Base-by-base conservation (phyloP, 495 filamentous ascomycete species). In the Evernia prunastri region DNA sequence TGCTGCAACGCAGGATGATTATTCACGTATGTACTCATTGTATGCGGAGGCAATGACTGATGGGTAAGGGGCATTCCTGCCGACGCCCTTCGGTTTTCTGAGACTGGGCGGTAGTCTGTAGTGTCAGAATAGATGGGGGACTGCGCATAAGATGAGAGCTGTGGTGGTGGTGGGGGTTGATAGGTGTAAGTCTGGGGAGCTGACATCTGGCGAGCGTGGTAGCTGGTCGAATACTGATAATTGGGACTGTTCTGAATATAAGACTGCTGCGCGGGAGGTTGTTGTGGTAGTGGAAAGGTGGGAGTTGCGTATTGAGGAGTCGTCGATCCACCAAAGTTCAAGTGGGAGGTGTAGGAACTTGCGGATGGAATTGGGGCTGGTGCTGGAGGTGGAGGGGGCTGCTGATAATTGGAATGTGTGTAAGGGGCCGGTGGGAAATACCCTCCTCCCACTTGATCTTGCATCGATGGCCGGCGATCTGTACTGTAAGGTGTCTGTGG, bases 171-270 rank as follows among this genome's bases (percentile, higher is more conserved):
- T 43, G 62, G 51, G 11, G 51, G 62, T 2, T 61, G 65, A 36
- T 71, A 71, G n/a, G 18, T 57, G 36, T 64, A 67, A 40, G 25
- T 58, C 18, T 59, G 56, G n/a, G 67, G 63, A 33, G 47, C 58
- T 11, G 69, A 69, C 54, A 69, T 51, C 59, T 67, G 62, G 29
- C 69, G 67, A 12, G 63, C 25, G 31, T 69, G 68, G n/a, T 59
- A 37, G n/a, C 27, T 61, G 15, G 64, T 33, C 15, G 47, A 42
- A 51, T 66, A 69, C 3, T 63, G 58, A 54, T 61, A 69, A 53
- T 51, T 61, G 36, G 60, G 42, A 43, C 59, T 68, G 29, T 29
- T 60, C 33, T 64, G 64, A 5, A 65, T 40, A 36, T 71, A 71
- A 15, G 58, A n/a, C 39, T 65, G 61, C n/a, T 56, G 17, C 25